phyloP scores from a whole-genome alignment of 23 red algal genomes.

The Pyropia yezoensis region DNA sequence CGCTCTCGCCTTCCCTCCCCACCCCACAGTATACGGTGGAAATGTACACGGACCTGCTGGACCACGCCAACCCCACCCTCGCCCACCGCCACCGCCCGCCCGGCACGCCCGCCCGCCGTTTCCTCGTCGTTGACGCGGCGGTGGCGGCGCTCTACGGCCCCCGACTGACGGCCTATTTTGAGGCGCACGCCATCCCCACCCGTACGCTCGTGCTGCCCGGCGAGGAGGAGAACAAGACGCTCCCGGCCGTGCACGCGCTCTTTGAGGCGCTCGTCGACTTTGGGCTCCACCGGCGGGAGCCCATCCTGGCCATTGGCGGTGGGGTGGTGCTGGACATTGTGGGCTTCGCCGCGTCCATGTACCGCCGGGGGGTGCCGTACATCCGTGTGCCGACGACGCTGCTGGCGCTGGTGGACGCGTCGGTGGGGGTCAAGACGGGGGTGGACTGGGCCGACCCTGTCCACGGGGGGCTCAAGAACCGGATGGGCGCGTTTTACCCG shows the following conservation, averaged over 20 bases:
- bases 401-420: slow-evolving; percentile 83
- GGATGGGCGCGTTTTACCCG: slow-evolving; percentile 96
- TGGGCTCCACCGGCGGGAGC: slow-evolving; percentile 79
- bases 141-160: slow-evolving; percentile 55
- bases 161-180: slow-evolving; percentile 56
- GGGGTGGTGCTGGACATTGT: slow-evolving; percentile 80
- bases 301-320: slow-evolving; percentile 89
- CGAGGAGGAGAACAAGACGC: slow-evolving; percentile 82
- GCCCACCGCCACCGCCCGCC: slow-evolving; percentile 70
- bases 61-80: slow-evolving; percentile 33
- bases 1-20: no score
- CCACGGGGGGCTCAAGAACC: slow-evolving; percentile 74
- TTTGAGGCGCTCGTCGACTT: slow-evolving; percentile 75
- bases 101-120: slow-evolving; percentile 53
- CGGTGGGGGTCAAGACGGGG: slow-evolving; percentile 89
- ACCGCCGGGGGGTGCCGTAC: slow-evolving; percentile 83
- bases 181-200: slow-evolving; percentile 24
- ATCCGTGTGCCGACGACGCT: slow-evolving; percentile 87
- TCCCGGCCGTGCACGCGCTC: slow-evolving; percentile 57
- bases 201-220: slow-evolving; percentile 48
- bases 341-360: slow-evolving; percentile 72
- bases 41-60: slow-evolving; percentile 53
- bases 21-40: slow-evolving; percentile 56
- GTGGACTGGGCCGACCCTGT: slow-evolving; percentile 69
- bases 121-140: slow-evolving; percentile 69